Conservation (phyloP, 495 filamentous ascomycete genomes). For the Halenospora varia region DNA sequence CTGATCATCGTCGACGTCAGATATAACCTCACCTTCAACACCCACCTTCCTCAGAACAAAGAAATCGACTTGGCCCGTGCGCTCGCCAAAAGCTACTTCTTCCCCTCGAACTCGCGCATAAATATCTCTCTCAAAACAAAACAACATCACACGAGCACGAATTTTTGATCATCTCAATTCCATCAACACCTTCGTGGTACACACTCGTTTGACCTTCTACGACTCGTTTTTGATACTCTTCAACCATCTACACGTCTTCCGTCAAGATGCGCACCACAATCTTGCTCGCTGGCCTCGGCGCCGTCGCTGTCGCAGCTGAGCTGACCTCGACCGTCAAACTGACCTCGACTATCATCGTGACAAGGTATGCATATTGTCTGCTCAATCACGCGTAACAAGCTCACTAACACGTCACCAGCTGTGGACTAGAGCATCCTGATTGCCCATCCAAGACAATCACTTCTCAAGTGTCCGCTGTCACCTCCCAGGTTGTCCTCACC, state of each 20-base stretch:
- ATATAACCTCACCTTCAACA: no score
- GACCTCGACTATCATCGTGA: slow-evolving; percentile 13
- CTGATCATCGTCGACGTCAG: no score
- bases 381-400: no score
- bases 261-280: slow-evolving; percentile 15
- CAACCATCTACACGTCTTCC: background rate
- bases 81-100: no score
- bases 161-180: background rate
- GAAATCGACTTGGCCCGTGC: no score
- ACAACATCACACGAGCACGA: no score
- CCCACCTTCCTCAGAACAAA: no score
- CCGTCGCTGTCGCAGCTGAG: slow-evolving; percentile 8
- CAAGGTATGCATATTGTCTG: slow-evolving; percentile 26
- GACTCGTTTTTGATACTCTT: background rate
- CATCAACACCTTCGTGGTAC: background rate
- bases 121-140: no score
- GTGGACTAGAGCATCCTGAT: slow-evolving; percentile 15
- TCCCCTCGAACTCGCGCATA: no score
- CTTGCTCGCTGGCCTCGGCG: slow-evolving; percentile 28
- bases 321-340: background rate
- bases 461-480: background rate
- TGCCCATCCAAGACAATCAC: slow-evolving; percentile 5
- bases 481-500: slow-evolving; percentile 46
- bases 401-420: no score
- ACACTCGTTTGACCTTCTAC: background rate